Percentiles rank a stretch among this genome's conserved stretches.
Conservation (phyloP, 768 basidiomycete genomes). For the Panus rudis region DNA sequence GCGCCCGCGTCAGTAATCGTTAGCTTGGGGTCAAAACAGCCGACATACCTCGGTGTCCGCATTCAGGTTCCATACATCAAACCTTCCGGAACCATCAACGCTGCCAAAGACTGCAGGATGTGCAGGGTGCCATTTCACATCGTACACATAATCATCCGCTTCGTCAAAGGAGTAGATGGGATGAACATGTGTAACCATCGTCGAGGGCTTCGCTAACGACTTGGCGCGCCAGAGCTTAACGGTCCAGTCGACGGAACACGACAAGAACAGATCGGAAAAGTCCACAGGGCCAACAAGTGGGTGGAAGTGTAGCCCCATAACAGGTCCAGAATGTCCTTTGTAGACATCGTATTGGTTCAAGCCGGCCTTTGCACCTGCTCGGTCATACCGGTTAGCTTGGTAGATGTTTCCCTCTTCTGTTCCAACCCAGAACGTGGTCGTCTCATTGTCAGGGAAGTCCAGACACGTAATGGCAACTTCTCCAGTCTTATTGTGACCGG, state of each 20-base stretch:
- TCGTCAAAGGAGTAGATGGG: conserved; percentile 95
- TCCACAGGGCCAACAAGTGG: conserved; percentile 87
- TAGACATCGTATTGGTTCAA: conserved; percentile 91
- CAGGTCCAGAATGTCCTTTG: conserved; percentile 86
- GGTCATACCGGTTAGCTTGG: conserved; percentile 94
- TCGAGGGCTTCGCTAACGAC: conserved; percentile 67
- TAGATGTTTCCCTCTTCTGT: conserved; percentile 98
- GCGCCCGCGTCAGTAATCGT: neutral
- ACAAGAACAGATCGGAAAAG: conserved; percentile 92
- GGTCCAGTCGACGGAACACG: conserved; percentile 94
- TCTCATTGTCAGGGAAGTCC: conserved; percentile 94
- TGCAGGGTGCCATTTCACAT: conserved; percentile 95
- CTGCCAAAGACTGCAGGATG: conserved; percentile 93
- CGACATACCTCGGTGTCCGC: conserved; percentile 84
- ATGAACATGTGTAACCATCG: conserved; percentile 43
- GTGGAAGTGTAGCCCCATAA: conserved; percentile 94
- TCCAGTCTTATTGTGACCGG: conserved; percentile 92
- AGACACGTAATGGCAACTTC: conserved; percentile 93
- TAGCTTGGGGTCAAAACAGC: neutral
- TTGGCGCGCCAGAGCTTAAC: conserved; percentile 94
- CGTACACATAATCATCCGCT: conserved; percentile 97
- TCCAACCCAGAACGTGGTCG: conserved; percentile 94
- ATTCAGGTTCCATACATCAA: conserved; percentile 97
- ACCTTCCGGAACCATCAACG: conserved; percentile 92
- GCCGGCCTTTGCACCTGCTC: conserved; percentile 94